Conservation (phyloP, 2,329 filamentous ascomycete genomes). For the Dothideomycetidae sp. region DNA sequence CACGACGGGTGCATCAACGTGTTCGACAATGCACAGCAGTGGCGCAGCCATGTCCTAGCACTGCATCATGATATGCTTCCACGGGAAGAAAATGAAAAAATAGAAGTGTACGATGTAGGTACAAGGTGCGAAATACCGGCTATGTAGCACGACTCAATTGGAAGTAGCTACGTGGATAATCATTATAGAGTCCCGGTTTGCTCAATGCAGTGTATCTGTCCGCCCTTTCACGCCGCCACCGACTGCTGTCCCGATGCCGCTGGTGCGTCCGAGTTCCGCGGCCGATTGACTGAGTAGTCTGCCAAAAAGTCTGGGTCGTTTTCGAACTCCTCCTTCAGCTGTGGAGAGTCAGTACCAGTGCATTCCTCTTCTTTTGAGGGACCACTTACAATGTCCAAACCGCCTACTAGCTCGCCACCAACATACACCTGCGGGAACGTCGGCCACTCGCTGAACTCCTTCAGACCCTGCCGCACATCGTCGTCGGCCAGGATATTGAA, state of each 20-base stretch:
- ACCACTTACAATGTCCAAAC: constrained; percentile 77
- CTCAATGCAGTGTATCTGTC: too few species aligned
- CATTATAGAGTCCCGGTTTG: too few species aligned
- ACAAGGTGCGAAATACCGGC: too few species aligned
- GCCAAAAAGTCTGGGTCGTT: constrained; percentile 72
- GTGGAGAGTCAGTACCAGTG: constrained; percentile 16
- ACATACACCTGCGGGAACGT: constrained; percentile 95
- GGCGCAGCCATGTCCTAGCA: constrained; percentile 15
- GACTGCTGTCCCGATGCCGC: constrained; percentile 14
- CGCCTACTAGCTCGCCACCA: constrained; percentile 77
- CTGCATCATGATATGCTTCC: constrained; percentile 17
- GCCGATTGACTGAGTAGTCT: constrained; percentile 43
- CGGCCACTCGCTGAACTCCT: constrained; percentile 97
- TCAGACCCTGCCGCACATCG: constrained; percentile 88
- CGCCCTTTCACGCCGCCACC: constrained; percentile 12
- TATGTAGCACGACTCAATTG: too few species aligned
- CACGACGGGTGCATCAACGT: constrained; percentile 15
- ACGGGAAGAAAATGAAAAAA: not conserved
- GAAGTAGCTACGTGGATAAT: too few species aligned
- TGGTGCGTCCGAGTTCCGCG: constrained; percentile 16
- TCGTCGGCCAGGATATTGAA: constrained; percentile 98
- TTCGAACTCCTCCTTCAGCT: constrained; percentile 90
- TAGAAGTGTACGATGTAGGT: too few species aligned
- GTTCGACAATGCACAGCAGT: constrained; percentile 15
- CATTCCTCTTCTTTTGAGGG: not conserved